Evolutionary conservation across 345 rosid genomes (phyloP).

Genomic region (Ceriops tagal): DNA sequence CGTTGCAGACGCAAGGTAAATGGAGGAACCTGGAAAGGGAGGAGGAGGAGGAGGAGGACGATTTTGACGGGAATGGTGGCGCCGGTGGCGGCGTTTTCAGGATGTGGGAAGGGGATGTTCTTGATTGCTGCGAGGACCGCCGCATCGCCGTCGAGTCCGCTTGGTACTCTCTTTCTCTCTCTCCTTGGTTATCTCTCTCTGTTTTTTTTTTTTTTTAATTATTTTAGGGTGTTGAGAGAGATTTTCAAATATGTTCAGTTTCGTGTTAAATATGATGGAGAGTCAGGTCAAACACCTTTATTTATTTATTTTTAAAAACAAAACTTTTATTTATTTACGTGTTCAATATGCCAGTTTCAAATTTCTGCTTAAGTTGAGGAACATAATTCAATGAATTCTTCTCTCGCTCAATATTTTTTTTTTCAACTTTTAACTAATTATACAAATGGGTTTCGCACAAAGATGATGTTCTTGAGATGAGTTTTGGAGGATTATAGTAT

Average conservation of each 20-base stretch:
- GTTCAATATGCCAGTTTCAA: background rate
- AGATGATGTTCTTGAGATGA: too few relatives aligned
- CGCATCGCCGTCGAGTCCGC: conserved; percentile 70
- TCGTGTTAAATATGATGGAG: too few relatives aligned
- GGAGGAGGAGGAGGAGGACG: background rate
- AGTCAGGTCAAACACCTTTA: too few relatives aligned
- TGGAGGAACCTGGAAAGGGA: conserved; percentile 50
- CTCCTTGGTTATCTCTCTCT: too few relatives aligned
- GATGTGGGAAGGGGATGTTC: conserved; percentile 93
- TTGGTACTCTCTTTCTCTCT: conserved; percentile 43
- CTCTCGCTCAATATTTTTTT: too few relatives aligned
- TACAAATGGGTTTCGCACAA: too few relatives aligned
- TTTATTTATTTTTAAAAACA: too few relatives aligned
- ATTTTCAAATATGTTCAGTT: too few relatives aligned
- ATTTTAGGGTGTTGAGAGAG: background rate
- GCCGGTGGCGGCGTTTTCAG: conserved; percentile 71
- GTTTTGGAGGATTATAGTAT: background rate
- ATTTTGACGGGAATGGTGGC: conserved; percentile 22
- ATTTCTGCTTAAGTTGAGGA: background rate
- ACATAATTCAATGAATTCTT: too few relatives aligned
- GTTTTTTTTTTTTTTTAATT: background rate
- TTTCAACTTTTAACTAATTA: too few relatives aligned
- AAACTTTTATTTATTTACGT: too few relatives aligned
- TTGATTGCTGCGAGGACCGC: conserved; percentile 76
- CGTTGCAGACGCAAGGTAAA: conserved; percentile 82